A percentile compares a stretch with the other conserved stretches of the same genome.
These are phyloP conservation scores for Phlegmacium glaucopus DNA, from an alignment of 768 basidiomycete genomes.

Conservation along the genomic window DNA sequence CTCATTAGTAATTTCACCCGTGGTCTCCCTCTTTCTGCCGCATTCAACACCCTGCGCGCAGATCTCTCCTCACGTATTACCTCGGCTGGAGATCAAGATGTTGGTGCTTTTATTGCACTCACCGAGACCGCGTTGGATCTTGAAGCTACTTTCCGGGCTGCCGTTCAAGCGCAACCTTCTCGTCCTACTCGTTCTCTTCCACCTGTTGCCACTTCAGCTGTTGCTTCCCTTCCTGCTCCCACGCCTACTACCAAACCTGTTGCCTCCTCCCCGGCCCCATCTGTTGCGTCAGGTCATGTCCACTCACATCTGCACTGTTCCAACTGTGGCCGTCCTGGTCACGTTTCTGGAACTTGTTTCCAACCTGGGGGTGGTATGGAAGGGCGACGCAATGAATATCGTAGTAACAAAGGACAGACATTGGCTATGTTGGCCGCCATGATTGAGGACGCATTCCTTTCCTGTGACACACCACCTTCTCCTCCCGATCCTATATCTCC, in stretches of 20 bases:
- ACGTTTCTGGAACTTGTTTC: neutral
- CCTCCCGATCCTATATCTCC: neutral
- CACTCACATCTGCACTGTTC: neutral
- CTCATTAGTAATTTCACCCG: conserved; percentile 1
- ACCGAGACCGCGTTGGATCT: neutral
- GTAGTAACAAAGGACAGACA: neutral
- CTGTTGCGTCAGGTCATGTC: too few relatives aligned
- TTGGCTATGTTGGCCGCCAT: neutral
- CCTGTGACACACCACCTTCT: neutral
- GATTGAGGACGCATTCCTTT: neutral
- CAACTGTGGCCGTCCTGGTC: neutral
- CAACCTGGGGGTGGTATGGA: conserved; percentile 1
- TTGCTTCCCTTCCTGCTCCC: neutral
- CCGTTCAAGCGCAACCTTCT: neutral
- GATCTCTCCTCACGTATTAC: neutral
- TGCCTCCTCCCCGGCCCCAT: neutral
- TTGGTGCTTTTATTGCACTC: neutral
- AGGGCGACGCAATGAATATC: neutral
- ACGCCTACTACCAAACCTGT: neutral
- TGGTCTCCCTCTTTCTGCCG: neutral
- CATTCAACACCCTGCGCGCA: neutral
- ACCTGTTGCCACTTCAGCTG: neutral
- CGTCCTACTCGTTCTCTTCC: neutral
- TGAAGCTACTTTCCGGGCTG: neutral
- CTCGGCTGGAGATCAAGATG: neutral